Evolutionary conservation across 2,329 filamentous ascomycete species (phyloP).

Genomic region (Aspergillus fischeri): DNA sequence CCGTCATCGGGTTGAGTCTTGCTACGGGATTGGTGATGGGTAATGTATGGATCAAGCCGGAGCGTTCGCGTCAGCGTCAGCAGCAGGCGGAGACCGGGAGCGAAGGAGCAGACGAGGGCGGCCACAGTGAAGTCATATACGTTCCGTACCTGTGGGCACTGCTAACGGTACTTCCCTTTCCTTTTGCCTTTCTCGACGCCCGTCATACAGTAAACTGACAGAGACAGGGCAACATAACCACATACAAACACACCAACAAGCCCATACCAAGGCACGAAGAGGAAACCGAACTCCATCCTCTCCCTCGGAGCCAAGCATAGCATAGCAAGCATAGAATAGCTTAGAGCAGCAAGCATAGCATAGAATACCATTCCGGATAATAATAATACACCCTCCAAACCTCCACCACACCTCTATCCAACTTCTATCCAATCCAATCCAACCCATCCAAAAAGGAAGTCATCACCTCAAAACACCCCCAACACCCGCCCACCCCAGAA

Average conservation of each 20-base stretch:
- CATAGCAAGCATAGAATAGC: neutral
- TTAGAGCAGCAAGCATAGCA: neutral
- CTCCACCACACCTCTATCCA: neutral
- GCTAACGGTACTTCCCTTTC: slow-evolving; percentile 17
- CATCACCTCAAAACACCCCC: slow-evolving; percentile 44
- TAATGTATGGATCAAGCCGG: slow-evolving; percentile 49
- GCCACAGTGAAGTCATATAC: slow-evolving; percentile 28
- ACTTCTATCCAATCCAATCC: neutral
- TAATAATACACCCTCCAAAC: neutral
- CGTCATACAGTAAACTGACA: neutral
- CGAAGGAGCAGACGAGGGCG: slow-evolving; percentile 5
- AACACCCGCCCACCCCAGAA: slow-evolving; percentile 47
- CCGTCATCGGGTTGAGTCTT: slow-evolving; percentile 52
- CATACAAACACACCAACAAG: slow-evolving; percentile 21
- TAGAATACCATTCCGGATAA: neutral
- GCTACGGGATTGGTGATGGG: slow-evolving; percentile 45
- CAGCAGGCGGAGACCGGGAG: slow-evolving; percentile 3
- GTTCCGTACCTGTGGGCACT: slow-evolving; percentile 31
- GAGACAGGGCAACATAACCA: slow-evolving; percentile 20
- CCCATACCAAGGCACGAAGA: slow-evolving; percentile 3
- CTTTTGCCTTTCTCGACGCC: neutral
- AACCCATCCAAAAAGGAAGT: slow-evolving; percentile 9
- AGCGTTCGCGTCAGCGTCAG: slow-evolving; percentile 4
- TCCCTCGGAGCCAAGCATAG: neutral
- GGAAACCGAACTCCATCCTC: neutral